phyloP scores from a whole-genome alignment of 2,329 filamentous ascomycete genomes.

The Stagonosporopsis chrysanthemi region DNA sequence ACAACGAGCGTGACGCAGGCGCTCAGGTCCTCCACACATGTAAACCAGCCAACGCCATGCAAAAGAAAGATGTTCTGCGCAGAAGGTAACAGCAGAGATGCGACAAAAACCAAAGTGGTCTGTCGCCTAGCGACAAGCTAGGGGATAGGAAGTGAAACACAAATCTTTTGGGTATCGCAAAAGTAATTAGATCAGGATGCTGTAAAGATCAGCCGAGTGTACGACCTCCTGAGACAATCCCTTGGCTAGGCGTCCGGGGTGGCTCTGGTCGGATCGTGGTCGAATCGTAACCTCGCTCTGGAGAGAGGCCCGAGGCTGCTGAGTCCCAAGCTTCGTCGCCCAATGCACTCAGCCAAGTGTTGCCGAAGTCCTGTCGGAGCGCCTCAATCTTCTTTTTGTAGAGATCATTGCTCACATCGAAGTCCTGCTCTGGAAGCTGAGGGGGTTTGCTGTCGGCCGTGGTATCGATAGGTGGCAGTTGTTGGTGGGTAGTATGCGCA shows the following conservation, averaged over 20 bases:
- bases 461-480: constrained; percentile 45
- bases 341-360: constrained; percentile 84
- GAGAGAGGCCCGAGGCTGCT: constrained; percentile 42
- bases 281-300: constrained; percentile 42
- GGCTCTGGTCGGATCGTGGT: constrained; percentile 42
- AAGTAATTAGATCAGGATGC: constrained; percentile 32
- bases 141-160: constrained; percentile 21
- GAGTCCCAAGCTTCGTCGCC: constrained; percentile 73
- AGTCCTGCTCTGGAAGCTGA: constrained; percentile 53
- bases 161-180: constrained; percentile 50
- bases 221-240: constrained; percentile 50
- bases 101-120: constrained; percentile 11
- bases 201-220: constrained; percentile 44
- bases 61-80: constrained; percentile 25
- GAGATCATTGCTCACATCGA: constrained; percentile 74
- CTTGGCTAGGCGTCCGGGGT: constrained; percentile 47
- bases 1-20: constrained; percentile 44
- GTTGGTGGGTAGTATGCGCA: constrained; percentile 35
- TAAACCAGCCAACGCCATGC: constrained; percentile 46
- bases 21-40: constrained; percentile 27
- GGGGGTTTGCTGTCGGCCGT: constrained; percentile 30
- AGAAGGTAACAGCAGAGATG: constrained; percentile 15
- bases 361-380: constrained; percentile 83
- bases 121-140: constrained; percentile 8
- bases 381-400: constrained; percentile 90